Conservation (phyloP, 2,329 filamentous ascomycete species). For the Hypocreales sp. region DNA sequence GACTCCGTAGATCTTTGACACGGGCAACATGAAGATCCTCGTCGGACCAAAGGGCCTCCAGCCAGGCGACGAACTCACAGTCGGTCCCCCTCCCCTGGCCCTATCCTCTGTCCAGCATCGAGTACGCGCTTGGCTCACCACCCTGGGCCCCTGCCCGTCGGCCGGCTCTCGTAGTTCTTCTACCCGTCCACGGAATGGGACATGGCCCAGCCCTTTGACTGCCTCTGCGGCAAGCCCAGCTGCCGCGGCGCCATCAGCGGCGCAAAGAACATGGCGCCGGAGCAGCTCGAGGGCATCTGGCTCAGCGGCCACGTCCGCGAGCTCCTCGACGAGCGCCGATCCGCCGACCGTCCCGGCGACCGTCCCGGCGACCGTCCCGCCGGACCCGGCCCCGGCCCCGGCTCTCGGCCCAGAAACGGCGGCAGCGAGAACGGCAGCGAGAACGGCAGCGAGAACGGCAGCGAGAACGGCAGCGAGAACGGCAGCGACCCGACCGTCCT, state of each 20-base stretch:
- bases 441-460: too few species aligned
- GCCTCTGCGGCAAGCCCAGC: conserved; percentile 38
- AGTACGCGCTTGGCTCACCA: not conserved
- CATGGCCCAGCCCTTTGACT: conserved; percentile 59
- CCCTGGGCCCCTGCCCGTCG: too few species aligned
- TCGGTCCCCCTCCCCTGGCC: conserved; percentile 12
- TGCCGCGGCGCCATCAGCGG: conserved; percentile 50
- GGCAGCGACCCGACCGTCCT: conserved; percentile 25
- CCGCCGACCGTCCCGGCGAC: too few species aligned
- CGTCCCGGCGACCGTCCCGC: too few species aligned
- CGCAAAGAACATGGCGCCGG: conserved; percentile 40
- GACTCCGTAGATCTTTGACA: conserved; percentile 43
- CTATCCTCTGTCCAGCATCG: not conserved
- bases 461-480: too few species aligned
- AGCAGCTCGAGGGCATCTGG: conserved; percentile 42
- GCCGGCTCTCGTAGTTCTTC: conserved; percentile 46
- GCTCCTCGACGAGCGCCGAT: conserved; percentile 33
- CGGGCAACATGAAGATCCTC: conserved; percentile 36
- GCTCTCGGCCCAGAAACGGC: too few species aligned
- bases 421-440: too few species aligned
- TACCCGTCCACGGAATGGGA: conserved; percentile 62
- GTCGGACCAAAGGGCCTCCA: conserved; percentile 40
- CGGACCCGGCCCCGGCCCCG: too few species aligned
- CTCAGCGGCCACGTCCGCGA: conserved; percentile 45
- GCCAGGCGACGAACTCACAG: conserved; percentile 42